Conservation (phyloP, 2,329 filamentous ascomycete species). For the Exophiala mesophila region DNA sequence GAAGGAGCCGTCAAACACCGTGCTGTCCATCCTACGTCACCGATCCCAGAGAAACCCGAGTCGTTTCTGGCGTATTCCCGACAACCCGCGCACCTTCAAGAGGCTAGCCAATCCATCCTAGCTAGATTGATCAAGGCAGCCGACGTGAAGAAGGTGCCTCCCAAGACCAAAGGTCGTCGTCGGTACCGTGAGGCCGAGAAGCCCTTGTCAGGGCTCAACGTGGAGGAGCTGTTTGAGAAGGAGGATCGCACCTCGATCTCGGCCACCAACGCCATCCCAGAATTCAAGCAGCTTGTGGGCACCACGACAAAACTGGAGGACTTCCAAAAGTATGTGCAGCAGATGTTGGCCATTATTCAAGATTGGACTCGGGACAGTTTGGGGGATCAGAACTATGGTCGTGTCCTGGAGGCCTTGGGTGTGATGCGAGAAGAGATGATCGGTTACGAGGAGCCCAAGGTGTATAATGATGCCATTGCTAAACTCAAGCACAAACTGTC, state of each 20-base stretch:
- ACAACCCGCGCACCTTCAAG: constrained; percentile 63
- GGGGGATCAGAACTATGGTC: constrained; percentile 68
- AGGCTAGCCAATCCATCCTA: constrained; percentile 54
- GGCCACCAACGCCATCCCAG: constrained; percentile 73
- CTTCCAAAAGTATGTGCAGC: constrained; percentile 64
- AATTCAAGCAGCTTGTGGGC: constrained; percentile 76
- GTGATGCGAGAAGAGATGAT: constrained; percentile 74
- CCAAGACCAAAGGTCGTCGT: constrained; percentile 70
- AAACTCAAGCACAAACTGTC: constrained; percentile 69
- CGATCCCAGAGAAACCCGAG: constrained; percentile 57
- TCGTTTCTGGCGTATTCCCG: constrained; percentile 67
- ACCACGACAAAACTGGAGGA: constrained; percentile 55
- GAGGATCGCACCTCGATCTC: constrained; percentile 52
- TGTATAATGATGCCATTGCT: constrained; percentile 71
- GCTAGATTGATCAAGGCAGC: constrained; percentile 62
- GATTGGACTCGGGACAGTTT: constrained; percentile 66
- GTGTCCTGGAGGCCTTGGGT: constrained; percentile 68
- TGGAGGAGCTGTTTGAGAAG: constrained; percentile 70
- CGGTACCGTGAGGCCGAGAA: constrained; percentile 64
- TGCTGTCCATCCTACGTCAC: constrained; percentile 66
- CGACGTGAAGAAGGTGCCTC: constrained; percentile 82
- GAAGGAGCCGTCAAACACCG: constrained; percentile 79
- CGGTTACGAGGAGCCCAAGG: constrained; percentile 65
- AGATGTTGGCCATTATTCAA: constrained; percentile 69
- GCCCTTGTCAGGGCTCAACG: constrained; percentile 83